phyloP scores from a whole-genome alignment of 139 green algal genomes.

The Micractinium sp. region DNA sequence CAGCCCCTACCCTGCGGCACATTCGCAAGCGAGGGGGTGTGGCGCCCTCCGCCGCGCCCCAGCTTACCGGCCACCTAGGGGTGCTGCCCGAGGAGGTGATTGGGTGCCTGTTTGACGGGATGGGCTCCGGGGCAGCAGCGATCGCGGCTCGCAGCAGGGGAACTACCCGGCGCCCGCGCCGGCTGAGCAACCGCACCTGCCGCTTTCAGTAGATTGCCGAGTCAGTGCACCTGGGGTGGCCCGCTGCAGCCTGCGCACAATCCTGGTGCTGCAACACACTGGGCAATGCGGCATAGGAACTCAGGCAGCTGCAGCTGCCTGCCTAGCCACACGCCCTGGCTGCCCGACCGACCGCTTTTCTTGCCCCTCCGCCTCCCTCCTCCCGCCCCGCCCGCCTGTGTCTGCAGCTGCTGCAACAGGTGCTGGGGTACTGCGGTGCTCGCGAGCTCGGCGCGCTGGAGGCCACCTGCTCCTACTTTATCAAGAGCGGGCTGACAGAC shows the following conservation, averaged over 20 bases:
- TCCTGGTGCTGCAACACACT: background rate
- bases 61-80: slow-evolving; percentile 8
- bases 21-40: background rate
- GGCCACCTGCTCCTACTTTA: slow-evolving; percentile 71
- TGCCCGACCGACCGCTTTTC: no score
- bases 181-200: background rate
- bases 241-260: background rate
- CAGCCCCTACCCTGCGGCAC: background rate
- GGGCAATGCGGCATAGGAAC: background rate
- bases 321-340: background rate
- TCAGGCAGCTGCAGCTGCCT: background rate
- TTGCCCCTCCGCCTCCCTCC: background rate
- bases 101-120: no score
- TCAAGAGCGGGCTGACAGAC: slow-evolving; percentile 62
- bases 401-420: slow-evolving; percentile 65
- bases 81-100: slow-evolving; percentile 13
- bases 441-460: slow-evolving; percentile 72
- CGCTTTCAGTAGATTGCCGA: background rate
- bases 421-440: slow-evolving; percentile 64
- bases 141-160: background rate
- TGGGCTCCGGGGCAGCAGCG: no score
- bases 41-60: no score
- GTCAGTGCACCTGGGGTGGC: background rate
- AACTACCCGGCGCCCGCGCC: background rate
- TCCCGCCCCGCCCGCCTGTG: background rate